Percentiles rank a stretch among this genome's conserved stretches.
Evolutionary conservation across 192 early-diverging fungal species (phyloP).

Genomic region (Chytriomyces hyalinus): DNA sequence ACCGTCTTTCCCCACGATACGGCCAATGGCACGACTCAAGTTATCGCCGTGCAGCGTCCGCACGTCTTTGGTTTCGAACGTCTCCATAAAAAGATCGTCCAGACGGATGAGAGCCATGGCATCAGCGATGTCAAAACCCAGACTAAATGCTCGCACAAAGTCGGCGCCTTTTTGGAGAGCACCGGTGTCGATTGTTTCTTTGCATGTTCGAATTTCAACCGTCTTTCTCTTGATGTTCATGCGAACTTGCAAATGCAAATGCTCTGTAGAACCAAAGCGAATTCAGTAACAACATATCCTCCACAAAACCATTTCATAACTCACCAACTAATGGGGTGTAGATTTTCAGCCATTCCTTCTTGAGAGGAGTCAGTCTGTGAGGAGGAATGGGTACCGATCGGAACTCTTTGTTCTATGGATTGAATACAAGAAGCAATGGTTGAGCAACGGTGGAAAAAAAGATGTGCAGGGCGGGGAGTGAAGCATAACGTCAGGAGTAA

Average conservation of each 20-base stretch:
- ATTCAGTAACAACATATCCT: neutral
- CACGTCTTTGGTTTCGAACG: conserved; percentile 98
- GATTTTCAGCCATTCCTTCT: conserved; percentile 92
- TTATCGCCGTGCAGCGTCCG: conserved; percentile 95
- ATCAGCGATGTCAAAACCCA: conserved; percentile 94
- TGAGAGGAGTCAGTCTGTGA: conserved; percentile 88
- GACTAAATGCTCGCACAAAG: conserved; percentile 90
- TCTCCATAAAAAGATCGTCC: conserved; percentile 95
- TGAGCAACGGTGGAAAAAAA: neutral
- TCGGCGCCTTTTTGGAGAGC: conserved; percentile 97
- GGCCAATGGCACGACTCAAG: conserved; percentile 94
- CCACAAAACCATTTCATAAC: neutral
- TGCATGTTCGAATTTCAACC: conserved; percentile 87
- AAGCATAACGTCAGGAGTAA: conserved; percentile 28
- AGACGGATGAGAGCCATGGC: conserved; percentile 91
- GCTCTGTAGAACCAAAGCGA: conserved; percentile 53
- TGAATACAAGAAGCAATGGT: conserved; percentile 8
- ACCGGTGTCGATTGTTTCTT: conserved; percentile 84
- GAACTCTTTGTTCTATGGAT: conserved; percentile 31
- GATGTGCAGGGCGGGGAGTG: neutral
- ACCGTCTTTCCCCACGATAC: conserved; percentile 97
- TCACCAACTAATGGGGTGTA: conserved; percentile 89
- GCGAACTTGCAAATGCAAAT: conserved; percentile 93
- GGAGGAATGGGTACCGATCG: conserved; percentile 93
- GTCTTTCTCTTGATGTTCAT: conserved; percentile 90